A percentile compares a stretch with the other conserved stretches of the same genome.
Evolutionary conservation across 225 moss, liverwort and hornwort genomes (phyloP).

Genomic region (Thuidium tamariscinum): DNA sequence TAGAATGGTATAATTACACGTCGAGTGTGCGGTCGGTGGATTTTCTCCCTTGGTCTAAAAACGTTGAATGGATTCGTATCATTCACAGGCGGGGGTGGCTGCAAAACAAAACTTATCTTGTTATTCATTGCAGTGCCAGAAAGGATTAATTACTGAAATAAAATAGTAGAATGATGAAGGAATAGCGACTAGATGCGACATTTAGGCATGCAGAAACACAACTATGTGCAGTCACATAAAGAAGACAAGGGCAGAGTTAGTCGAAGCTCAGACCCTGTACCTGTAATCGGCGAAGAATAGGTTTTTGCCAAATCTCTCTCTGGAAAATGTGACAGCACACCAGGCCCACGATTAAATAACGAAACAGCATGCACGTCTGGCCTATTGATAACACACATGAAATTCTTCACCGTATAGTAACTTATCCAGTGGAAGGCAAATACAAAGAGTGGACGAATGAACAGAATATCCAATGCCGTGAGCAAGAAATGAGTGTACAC

Average conservation of each 20-base stretch:
- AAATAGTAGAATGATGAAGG: background rate
- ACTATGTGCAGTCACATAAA: background rate
- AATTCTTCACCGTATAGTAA: background rate
- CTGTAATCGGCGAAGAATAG: slow-evolving; percentile 95
- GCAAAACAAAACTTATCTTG: slow-evolving; percentile 12
- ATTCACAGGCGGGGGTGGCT: slow-evolving; percentile 98
- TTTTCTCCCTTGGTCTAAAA: slow-evolving; percentile 97
- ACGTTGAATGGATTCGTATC: slow-evolving; percentile 99
- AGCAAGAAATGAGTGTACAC: background rate
- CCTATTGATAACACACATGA: background rate
- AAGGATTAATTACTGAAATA: background rate
- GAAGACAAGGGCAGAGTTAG: background rate
- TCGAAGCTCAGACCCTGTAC: slow-evolving; percentile 4
- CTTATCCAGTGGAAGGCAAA: background rate
- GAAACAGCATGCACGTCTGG: background rate
- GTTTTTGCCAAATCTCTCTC: slow-evolving; percentile 94
- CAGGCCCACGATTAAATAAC: slow-evolving; percentile 6
- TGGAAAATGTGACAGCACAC: slow-evolving; percentile 38
- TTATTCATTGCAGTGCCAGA: background rate
- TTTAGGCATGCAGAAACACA: background rate
- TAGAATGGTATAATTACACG: slow-evolving; percentile 41
- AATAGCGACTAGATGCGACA: background rate
- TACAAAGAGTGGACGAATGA: background rate
- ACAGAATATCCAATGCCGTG: background rate
- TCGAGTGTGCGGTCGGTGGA: slow-evolving; percentile 96